phyloP scores from a whole-genome alignment of 805 yeast species.

The Metschnikowia borealis region DNA sequence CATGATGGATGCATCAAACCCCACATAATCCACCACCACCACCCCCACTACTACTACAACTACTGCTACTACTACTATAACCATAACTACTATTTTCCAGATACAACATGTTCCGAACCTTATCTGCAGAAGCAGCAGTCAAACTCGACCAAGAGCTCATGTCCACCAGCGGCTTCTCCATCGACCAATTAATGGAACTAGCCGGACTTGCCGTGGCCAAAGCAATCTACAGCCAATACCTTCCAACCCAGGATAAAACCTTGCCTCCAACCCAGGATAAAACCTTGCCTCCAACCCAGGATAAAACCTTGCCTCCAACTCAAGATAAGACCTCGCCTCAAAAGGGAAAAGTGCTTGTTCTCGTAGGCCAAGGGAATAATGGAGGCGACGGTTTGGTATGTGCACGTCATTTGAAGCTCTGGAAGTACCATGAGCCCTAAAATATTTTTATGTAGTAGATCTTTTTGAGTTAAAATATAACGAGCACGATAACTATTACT shows the following conservation, averaged over 20 bases:
- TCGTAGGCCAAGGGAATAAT: slow-evolving; percentile 95
- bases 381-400: slow-evolving; percentile 97
- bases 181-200: slow-evolving; percentile 90
- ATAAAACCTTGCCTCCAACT: not conserved
- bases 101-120: slow-evolving; percentile 21
- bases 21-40: no score
- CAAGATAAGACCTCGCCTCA: not conserved
- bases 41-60: no score
- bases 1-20: no score
- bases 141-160: slow-evolving; percentile 80
- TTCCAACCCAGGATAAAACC: slow-evolving; percentile 43
- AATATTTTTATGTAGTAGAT: no score
- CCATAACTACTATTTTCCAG: no score
- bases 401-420: slow-evolving; percentile 79
- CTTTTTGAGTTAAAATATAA: no score
- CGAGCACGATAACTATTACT: no score
- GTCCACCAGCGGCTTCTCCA: slow-evolving; percentile 76
- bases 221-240: slow-evolving; percentile 66
- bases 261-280: no score
- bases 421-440: slow-evolving; percentile 76
- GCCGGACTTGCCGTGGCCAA: slow-evolving; percentile 96
- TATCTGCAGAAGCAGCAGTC: slow-evolving; percentile 56
- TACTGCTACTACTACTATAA: no score
- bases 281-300: no score
- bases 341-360: slow-evolving; percentile 47